Conservation (phyloP, 78 protist species). For the Dictyostelium intermedium region DNA sequence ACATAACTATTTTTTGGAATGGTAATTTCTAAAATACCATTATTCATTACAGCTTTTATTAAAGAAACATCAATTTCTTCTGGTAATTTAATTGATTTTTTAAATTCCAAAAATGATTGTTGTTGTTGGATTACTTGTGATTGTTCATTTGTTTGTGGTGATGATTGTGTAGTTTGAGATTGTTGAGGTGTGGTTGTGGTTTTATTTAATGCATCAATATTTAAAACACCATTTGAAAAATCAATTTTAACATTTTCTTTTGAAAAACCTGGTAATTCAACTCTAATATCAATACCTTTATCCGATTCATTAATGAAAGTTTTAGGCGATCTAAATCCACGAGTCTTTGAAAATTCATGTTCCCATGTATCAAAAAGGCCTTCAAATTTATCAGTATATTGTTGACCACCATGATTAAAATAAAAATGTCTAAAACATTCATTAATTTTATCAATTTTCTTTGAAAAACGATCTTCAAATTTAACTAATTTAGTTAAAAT, state of each 20-base stretch:
- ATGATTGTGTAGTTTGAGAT: not conserved
- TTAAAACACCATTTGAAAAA: not conserved
- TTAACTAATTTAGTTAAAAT: not conserved
- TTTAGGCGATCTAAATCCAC: not conserved
- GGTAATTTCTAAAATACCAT: not conserved
- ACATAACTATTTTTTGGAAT: conserved; percentile 8
- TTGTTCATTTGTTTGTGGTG: not conserved
- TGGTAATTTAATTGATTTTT: not conserved
- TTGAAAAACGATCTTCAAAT: not conserved
- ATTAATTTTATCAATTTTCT: not conserved
- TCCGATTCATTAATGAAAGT: not conserved
- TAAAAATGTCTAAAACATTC: not conserved
- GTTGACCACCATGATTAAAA: not conserved
- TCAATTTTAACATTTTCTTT: not conserved
- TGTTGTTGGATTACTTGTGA: not conserved
- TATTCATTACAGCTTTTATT: not conserved
- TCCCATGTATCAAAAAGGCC: not conserved
- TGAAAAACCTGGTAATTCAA: not conserved
- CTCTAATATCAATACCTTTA: not conserved
- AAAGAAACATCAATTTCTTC: not conserved
- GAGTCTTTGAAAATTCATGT: not conserved
- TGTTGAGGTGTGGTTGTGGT: not conserved
- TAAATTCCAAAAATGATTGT: not conserved
- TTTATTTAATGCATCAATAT: not conserved
- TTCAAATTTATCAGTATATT: not conserved